A percentile compares a stretch with the other conserved stretches of the same genome.
phyloP scores from a whole-genome alignment of 345 rosid genomes.

The Eucalyptus curtisii region DNA sequence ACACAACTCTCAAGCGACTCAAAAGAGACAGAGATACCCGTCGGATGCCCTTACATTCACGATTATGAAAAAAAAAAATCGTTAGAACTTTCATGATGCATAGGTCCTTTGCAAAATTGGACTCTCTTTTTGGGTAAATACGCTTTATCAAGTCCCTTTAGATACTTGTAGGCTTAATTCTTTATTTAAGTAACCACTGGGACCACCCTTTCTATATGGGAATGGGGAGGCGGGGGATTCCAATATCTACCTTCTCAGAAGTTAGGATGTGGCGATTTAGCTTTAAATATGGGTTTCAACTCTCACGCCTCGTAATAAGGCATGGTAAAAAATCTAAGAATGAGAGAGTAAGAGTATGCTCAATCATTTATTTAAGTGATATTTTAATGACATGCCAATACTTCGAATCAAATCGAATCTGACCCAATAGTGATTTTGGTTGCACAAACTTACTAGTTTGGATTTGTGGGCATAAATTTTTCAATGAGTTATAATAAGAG shows the following conservation, averaged over 20 bases:
- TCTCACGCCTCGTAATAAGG: no score
- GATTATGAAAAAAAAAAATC: not conserved
- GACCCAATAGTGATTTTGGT: no score
- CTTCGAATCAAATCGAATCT: accelerated
- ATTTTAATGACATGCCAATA: no score
- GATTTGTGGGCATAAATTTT: no score
- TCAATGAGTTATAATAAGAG: no score
- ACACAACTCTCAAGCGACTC: not conserved
- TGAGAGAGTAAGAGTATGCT: accelerated
- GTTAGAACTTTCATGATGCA: not conserved
- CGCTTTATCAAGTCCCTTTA: not conserved
- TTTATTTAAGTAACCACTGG: not conserved
- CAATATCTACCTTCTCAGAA: accelerated
- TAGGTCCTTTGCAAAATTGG: not conserved
- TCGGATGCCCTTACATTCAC: not conserved
- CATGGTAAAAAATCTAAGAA: no score
- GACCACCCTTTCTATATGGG: no score
- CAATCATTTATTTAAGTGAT: no score
- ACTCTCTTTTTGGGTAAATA: not conserved
- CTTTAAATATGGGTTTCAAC: no score
- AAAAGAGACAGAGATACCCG: not conserved
- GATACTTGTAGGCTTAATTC: not conserved
- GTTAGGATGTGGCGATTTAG: no score
- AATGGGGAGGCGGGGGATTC: accelerated
- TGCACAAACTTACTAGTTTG: no score